Evolutionary conservation across 73 alveolate genomes (phyloP), one percentile per base, ranked within the genome.

Genomic region (Paramecium bursaria): DNA sequence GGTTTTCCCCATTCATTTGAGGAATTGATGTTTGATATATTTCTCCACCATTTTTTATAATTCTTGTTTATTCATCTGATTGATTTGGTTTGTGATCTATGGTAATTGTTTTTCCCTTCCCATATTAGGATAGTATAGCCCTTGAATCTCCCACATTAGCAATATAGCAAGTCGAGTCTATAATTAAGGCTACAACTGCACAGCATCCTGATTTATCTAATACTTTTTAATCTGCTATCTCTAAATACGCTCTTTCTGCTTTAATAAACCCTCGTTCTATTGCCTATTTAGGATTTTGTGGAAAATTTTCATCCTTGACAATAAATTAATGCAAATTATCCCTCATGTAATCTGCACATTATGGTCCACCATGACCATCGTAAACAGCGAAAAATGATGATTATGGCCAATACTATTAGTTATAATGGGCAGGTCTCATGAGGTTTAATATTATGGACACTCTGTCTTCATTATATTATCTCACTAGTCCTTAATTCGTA

Each of bases 401-500:
- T 42, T 61, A 55, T 3, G 94, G 96, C 94, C 96, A 91, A 54
- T 73, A 50, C 44, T 48, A 91, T 11, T 22, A 57, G n/a, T 6
- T 75, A 22, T 60, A 33, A 51, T 77, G 33, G 6, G 57, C 30
- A 73, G 97, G 97, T 14, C 90, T 91, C 75, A 75, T 73, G 19
- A 91, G 74, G 22, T 88, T 91, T 26, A 91, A 52, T 3, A 92
- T 88, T 7, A 92, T 92, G 3, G 95, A 90, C 10, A 91, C 97
- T 74, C 94, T 39, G 44, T 92, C 97, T 85, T 92, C 97, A 50
- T 92, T 92, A 31, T 92, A 91, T 26, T 87, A 74, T 47, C 96
- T 75, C 29, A 93, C 90, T 85, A 95, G 55, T 35, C 99, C 99
- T 90, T 95, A 92, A 54, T 93, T 94, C 11, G 99, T 95, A 74